These are phyloP conservation scores for Sporothrix phasma DNA, from an alignment of 2,329 filamentous ascomycete species.

Conservation along the genomic window DNA sequence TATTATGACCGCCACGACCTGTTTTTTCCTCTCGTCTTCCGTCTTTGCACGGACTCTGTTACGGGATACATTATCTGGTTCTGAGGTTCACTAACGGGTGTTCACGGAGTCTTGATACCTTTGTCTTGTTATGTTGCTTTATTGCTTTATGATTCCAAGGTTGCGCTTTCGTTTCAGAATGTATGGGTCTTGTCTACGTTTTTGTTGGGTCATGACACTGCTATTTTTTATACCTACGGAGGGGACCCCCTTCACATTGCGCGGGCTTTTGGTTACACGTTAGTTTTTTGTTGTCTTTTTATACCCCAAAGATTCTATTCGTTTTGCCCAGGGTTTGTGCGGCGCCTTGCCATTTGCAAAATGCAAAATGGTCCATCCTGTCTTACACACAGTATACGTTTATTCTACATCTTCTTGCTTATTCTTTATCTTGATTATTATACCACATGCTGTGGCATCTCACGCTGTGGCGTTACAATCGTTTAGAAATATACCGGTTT, in stretches of 20 bases:
- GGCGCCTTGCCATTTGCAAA: neutral
- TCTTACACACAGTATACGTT: too few species aligned
- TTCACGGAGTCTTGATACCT: constrained; percentile 13
- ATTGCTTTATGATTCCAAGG: neutral
- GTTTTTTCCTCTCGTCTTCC: too few species aligned
- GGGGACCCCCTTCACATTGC: too few species aligned
- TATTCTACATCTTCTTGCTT: neutral
- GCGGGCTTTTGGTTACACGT: too few species aligned
- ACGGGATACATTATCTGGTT: neutral
- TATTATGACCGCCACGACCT: too few species aligned
- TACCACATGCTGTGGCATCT: too few species aligned
- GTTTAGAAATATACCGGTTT: neutral
- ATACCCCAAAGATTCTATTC: neutral
- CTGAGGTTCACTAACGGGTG: neutral
- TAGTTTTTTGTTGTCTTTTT: neutral
- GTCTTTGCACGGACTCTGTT: too few species aligned
- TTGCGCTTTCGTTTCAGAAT: constrained; percentile 3
- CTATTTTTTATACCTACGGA: neutral
- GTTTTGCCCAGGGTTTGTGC: neutral
- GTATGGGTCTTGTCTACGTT: too few species aligned
- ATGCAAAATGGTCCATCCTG: too few species aligned
- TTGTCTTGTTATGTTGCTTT: constrained; percentile 1
- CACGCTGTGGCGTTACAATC: constrained; percentile 11
- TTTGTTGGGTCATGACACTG: neutral
- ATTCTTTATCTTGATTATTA: neutral